Percentiles rank a stretch among this genome's conserved stretches.
These are phyloP conservation scores for Tillandsia fasciculata DNA, from an alignment of 176 grass and related monocot species.

Conservation along the genomic window DNA sequence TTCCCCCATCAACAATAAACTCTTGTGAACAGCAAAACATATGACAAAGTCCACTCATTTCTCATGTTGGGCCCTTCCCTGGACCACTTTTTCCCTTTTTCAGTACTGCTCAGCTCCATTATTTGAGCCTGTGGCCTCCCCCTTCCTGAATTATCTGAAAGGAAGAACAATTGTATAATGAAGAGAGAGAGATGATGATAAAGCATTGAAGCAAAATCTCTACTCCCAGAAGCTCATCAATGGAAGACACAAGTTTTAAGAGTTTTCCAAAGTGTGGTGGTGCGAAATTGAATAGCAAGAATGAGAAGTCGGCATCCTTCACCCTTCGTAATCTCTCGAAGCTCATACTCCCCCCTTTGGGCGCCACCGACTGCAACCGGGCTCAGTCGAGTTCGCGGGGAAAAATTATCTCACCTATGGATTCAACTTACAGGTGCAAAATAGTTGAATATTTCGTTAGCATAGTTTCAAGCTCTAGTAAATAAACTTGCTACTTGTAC, in stretches of 20 bases:
- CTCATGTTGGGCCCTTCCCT: background rate
- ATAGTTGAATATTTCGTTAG: background rate
- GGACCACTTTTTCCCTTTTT: background rate
- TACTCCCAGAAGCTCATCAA: constrained; percentile 1
- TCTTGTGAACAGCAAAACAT: background rate
- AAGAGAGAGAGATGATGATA: background rate
- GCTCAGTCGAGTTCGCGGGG: constrained; percentile 16
- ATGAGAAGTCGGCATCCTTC: constrained; percentile 35
- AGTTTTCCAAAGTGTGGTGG: constrained; percentile 3
- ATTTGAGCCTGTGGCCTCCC: background rate
- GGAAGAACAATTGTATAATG: background rate
- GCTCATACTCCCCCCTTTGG: constrained; percentile 72
- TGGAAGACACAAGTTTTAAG: constrained; percentile 28
- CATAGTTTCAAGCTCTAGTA: background rate
- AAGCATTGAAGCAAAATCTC: background rate
- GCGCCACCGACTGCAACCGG: constrained; percentile 31
- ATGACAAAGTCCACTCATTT: background rate
- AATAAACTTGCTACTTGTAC: no score
- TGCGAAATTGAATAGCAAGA: constrained; percentile 4
- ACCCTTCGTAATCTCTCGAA: constrained; percentile 73
- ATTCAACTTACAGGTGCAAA: constrained; percentile 66
- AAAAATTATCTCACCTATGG: constrained; percentile 60
- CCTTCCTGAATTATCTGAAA: background rate
- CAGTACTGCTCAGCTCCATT: background rate
- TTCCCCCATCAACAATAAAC: background rate